Evolutionary conservation across 805 yeast genomes (phyloP), one percentile per base, ranked within the genome.

Genomic region (Brettanomyces naardenensis): DNA sequence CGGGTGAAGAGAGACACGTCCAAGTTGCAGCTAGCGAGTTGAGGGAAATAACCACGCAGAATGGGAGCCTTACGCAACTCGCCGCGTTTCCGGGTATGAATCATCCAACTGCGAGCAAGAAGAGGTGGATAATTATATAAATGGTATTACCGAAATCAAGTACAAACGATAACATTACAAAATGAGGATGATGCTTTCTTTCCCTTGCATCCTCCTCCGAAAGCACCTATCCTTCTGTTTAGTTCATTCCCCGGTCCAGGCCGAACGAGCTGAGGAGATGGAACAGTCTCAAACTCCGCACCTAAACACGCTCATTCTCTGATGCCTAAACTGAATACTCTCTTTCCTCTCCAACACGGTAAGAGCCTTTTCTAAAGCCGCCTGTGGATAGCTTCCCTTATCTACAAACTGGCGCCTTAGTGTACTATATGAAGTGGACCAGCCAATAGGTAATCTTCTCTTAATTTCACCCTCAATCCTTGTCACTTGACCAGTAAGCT

Each of bases 391-490:
- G 40, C 70, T 69, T 29, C 58, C 58, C 28, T 74, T 71, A 23
- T 72, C 80, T 15, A 83, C 85, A 57, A 89, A 83, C 62, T 90
- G 96, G 42, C 81, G 75, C 50, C 85, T 73, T 40, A 92, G 69
- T 4, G 95, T 87, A 46, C 74, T 76, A 58, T 86, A 85, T 14
- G 90, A 79, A 0, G 97, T 88, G 27, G 95, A 83, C 89, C 95
- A 92, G 17, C 98, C 98, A 45, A 92, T 80, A 13, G 97, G 97
- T 46, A 92, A 69, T 59, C 97, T 77, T 61, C 92, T 78, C 59
- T 87, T 78, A 48, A 92, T 71, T 57, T 87, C 95, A 35, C 73
- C 78, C 54, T 89, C 96, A 38, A 92, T 85, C 51, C 69, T 71
- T 46, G 75, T 72, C 33, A 90, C 87, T 53, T 89, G 92, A 28